Percentiles rank a stretch among this genome's conserved stretches.
Conservation (phyloP, 2,329 filamentous ascomycete species). For the Pezizomycotina sp. region DNA sequence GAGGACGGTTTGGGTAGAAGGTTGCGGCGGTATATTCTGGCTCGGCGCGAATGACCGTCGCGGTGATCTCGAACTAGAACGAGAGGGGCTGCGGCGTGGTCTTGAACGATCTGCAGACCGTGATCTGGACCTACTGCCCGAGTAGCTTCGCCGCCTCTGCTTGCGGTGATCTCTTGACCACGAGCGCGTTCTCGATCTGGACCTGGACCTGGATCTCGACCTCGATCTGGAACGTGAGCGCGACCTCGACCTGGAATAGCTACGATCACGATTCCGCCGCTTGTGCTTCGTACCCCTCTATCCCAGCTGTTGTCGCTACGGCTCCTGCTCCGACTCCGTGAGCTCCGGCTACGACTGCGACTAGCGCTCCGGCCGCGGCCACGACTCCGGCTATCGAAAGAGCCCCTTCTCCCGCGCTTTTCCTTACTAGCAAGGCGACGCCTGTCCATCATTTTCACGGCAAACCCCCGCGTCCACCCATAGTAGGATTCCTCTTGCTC, state of each 20-base stretch:
- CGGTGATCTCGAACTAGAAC: constrained; percentile 10
- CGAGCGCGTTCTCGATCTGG: constrained; percentile 6
- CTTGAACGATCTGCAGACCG: constrained; percentile 15
- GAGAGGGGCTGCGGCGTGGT: constrained; percentile 12
- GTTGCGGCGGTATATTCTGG: constrained; percentile 4
- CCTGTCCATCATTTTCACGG: constrained; percentile 58
- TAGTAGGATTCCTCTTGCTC: constrained; percentile 61
- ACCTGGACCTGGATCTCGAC: constrained; percentile 12
- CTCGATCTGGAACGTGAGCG: constrained; percentile 14
- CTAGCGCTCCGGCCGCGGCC: constrained; percentile 28
- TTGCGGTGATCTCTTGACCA: constrained; percentile 11
- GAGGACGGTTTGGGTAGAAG: constrained; percentile 7
- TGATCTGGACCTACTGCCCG: constrained; percentile 15
- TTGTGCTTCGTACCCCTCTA: neutral
- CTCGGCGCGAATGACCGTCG: constrained; percentile 2
- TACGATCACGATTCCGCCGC: constrained; percentile 1
- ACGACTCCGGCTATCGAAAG: neutral
- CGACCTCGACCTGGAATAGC: constrained; percentile 8
- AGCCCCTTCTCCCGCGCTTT: constrained; percentile 20
- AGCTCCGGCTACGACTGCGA: constrained; percentile 19
- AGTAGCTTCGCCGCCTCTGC: constrained; percentile 17
- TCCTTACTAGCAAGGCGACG: constrained; percentile 27
- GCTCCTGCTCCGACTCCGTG: constrained; percentile 28
- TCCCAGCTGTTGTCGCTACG: neutral
- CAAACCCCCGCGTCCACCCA: constrained; percentile 70